Base-by-base conservation (phyloP, 2,329 filamentous ascomycete species). In the Sclerotinia trifoliorum region DNA sequence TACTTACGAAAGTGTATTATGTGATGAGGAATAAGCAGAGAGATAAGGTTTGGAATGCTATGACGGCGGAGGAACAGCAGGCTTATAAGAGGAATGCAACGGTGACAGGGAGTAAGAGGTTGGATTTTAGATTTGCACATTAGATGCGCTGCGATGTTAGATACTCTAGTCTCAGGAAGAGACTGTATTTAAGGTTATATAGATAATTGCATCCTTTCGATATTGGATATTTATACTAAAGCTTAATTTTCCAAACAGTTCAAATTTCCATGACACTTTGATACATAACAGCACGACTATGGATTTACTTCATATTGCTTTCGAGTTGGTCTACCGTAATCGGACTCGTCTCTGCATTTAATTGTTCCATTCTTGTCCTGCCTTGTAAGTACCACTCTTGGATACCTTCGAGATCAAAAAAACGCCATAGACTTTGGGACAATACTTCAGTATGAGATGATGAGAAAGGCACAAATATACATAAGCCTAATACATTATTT, bases 1-100 rank as follows among this genome's bases (percentile, higher is more conserved):
- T 87, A 44, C 78, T 77, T 1, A 79, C 82, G 1, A 85, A 85
- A 71, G 48, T 79, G 1, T 85, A 83, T 70, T 86, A 86, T 72
- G 76, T 83, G 2, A 70, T 66, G 32, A 77, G 80, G 26, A 86
- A 86, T 67, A 78, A 74, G 70, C 74, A 57, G 58, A 78, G 79
- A 64, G 80, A 81, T 48, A 72, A 71, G 54, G 76, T 77, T 44
- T 85, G 83, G 83, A 77, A 78, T 67, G 75, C 75, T 5, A 81
- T 84, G 82, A 80, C 74, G 19, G 73, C 75, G 15, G 80, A 82
- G 58, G 79, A 84, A 70, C 72, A 74, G 66, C 49, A 44, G 7
- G 68, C 70, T 26, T 77, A 77, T 73, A 78, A 84, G 11, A 67
- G 73, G 7, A 78, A 77, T 19, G 80, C 78, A 1, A 79, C 72